These are phyloP conservation scores for Flaveria floridana DNA, from an alignment of 140 eudicot species.

Conservation along the genomic window DNA sequence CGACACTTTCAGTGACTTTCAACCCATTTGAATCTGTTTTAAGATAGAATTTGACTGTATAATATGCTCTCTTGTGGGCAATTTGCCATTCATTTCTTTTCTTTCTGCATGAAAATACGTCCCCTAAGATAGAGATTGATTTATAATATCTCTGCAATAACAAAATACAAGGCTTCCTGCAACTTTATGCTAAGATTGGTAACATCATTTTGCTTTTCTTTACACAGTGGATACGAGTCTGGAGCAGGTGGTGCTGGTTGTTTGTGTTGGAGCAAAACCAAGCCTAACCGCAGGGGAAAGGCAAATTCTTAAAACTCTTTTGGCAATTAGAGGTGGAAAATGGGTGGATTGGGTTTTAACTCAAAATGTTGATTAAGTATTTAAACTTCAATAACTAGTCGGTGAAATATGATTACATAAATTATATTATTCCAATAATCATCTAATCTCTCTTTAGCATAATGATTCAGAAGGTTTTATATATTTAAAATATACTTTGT, in stretches of 20 bases:
- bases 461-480: background rate
- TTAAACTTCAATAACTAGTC: background rate
- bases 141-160: background rate
- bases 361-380: background rate
- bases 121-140: background rate
- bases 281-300: constrained; percentile 57
- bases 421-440: background rate
- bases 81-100: background rate
- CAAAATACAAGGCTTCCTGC: background rate
- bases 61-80: background rate
- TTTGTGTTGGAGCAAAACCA: constrained; percentile 61
- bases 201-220: constrained; percentile 12
- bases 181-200: constrained; percentile 14
- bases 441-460: background rate
- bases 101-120: background rate
- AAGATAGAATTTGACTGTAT: background rate
- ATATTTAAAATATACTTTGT: background rate
- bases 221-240: constrained; percentile 75
- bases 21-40: background rate
- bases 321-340: background rate
- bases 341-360: background rate
- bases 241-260: constrained; percentile 78
- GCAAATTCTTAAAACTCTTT: constrained; percentile 33
- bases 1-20: background rate
- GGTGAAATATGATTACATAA: background rate